These are phyloP conservation scores for Thalia dealbata DNA, from an alignment of 176 grass and related monocot species.

Conservation along the genomic window DNA sequence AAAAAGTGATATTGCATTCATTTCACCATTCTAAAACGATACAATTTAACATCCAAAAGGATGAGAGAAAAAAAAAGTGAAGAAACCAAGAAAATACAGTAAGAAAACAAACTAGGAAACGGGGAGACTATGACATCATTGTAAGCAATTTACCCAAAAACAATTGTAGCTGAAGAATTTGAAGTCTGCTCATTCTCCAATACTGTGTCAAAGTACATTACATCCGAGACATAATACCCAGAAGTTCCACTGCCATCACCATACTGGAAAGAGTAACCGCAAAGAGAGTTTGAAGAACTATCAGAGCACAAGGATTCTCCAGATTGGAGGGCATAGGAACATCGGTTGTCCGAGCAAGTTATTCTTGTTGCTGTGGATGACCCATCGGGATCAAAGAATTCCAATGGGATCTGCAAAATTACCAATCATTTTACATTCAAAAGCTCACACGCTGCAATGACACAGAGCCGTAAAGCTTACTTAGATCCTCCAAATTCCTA, in stretches of 20 bases:
- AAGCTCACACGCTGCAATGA: not conserved
- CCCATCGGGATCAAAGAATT: conserved; percentile 56
- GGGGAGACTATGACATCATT: not conserved
- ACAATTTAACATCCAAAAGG: no score
- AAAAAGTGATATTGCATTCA: no score
- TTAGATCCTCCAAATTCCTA: not conserved
- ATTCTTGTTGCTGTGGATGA: conserved; percentile 61
- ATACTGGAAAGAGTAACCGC: conserved; percentile 82
- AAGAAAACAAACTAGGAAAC: no score
- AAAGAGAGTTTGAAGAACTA: conserved; percentile 34
- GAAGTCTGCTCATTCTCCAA: conserved; percentile 52
- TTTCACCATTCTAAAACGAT: no score
- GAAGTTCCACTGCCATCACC: conserved; percentile 92
- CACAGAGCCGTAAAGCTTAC: not conserved
- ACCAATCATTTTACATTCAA: not conserved
- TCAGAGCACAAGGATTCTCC: conserved; percentile 66
- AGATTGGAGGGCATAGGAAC: conserved; percentile 58
- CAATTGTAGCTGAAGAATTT: conserved; percentile 78
- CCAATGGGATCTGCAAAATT: conserved; percentile 61
- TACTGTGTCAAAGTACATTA: conserved; percentile 58
- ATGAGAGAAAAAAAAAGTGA: no score
- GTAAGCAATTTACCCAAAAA: conserved; percentile 62
- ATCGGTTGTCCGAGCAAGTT: conserved; percentile 63
- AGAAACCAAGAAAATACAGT: no score
- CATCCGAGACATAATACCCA: conserved; percentile 85